These are phyloP conservation scores for Akanthomyces uredinophilus DNA, from an alignment of 2,329 filamentous ascomycete species.

Conservation along the genomic window DNA sequence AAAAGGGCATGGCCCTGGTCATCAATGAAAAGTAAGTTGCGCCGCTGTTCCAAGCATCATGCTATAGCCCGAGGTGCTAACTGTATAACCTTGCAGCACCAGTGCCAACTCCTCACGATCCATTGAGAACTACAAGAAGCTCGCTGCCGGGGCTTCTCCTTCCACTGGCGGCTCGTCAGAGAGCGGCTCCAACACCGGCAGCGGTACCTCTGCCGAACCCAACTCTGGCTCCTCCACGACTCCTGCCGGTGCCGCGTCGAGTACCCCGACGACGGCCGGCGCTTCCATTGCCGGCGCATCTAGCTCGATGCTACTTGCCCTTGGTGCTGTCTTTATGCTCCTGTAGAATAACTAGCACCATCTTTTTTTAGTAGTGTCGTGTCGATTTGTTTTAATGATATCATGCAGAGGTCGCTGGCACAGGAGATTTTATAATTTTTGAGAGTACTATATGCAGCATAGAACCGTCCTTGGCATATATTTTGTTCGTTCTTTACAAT, in stretches of 20 bases:
- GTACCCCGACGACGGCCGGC: constrained; percentile 20
- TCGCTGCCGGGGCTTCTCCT: constrained; percentile 27
- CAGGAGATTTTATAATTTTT: not conserved
- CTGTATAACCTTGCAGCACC: constrained; percentile 29
- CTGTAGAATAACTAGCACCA: constrained; percentile 20
- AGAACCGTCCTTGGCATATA: not conserved
- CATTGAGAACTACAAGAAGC: constrained; percentile 43
- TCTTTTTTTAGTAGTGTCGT: not conserved
- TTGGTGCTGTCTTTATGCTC: constrained; percentile 41
- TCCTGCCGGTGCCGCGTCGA: not conserved
- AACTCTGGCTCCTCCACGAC: constrained; percentile 12
- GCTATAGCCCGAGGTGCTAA: constrained; percentile 9
- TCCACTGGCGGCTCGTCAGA: constrained; percentile 16
- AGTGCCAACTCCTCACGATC: constrained; percentile 47
- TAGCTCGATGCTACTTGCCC: constrained; percentile 37
- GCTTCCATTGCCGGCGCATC: constrained; percentile 29
- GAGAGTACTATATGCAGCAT: not conserved
- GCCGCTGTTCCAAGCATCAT: not conserved
- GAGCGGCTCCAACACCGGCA: constrained; percentile 18
- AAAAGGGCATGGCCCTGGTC: constrained; percentile 69
- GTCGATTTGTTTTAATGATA: constrained; percentile 6
- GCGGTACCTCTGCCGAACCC: constrained; percentile 19
- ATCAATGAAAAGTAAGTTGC: constrained; percentile 65
- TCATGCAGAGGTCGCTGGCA: not conserved
- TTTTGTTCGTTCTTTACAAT: not conserved